A percentile compares a stretch with the other conserved stretches of the same genome.
These are phyloP conservation scores for Amanita jacksonii DNA, from an alignment of 768 basidiomycete genomes.

Conservation along the genomic window DNA sequence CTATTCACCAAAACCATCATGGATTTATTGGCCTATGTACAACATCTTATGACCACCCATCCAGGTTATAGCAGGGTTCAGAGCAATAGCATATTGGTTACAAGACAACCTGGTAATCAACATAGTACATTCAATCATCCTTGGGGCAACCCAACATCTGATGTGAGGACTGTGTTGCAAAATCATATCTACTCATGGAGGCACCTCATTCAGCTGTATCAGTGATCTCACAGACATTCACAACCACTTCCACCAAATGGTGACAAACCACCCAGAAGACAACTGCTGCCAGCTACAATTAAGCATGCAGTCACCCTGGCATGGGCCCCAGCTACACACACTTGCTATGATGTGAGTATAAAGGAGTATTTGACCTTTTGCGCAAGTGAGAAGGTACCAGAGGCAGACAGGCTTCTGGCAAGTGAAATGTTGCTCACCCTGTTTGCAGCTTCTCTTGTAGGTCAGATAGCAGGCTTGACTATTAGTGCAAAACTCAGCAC, in stretches of 20 bases:
- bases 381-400: slow-evolving; percentile 12
- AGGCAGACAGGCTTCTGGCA: slow-evolving; percentile 13
- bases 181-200: too few relatives aligned
- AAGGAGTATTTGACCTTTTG: slow-evolving; percentile 15
- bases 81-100: background rate
- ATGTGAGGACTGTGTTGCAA: too few relatives aligned
- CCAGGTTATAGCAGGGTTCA: background rate
- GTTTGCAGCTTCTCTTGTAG: slow-evolving; percentile 19
- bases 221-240: background rate
- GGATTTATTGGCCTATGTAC: background rate
- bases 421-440: slow-evolving; percentile 18
- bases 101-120: background rate
- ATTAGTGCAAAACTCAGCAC: slow-evolving; percentile 17
- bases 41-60: background rate
- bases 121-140: too few relatives aligned
- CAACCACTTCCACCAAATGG: background rate
- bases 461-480: slow-evolving; percentile 12
- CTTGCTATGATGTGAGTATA: slow-evolving; percentile 10
- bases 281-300: slow-evolving; percentile 2
- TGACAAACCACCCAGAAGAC: background rate
- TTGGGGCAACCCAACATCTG: too few relatives aligned
- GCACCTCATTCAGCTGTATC: background rate
- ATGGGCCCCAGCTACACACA: slow-evolving; percentile 11
- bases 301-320: slow-evolving; percentile 1
- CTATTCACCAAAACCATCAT: background rate